A percentile compares a stretch with the other conserved stretches of the same genome.
Evolutionary conservation across 2,329 filamentous ascomycete genomes (phyloP).

Genomic region (Colletotrichum sp.): DNA sequence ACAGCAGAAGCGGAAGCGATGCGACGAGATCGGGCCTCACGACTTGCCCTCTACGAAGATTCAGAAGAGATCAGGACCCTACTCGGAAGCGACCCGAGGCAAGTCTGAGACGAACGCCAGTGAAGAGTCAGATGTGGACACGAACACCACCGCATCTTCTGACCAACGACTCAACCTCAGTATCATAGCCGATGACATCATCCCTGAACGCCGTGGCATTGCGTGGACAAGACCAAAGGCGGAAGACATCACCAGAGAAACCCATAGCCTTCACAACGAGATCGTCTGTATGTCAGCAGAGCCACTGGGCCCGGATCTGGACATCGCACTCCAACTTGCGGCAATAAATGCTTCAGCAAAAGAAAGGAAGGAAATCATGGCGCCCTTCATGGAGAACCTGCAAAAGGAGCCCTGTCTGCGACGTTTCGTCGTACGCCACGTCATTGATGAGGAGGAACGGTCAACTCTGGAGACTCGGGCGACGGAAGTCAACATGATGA

Average conservation of each 20-base stretch:
- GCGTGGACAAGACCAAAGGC: background rate
- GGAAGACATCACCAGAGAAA: background rate
- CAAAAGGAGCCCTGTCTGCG: background rate
- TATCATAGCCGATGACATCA: background rate
- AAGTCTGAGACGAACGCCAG: background rate
- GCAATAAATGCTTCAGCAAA: background rate
- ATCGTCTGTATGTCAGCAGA: background rate
- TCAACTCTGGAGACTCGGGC: background rate
- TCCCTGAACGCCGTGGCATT: rapidly evolving
- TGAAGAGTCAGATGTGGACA: background rate
- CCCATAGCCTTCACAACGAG: rapidly evolving
- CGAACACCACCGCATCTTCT: background rate
- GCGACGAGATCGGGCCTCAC: background rate
- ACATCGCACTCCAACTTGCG: background rate
- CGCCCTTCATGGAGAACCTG: background rate
- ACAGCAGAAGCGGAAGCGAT: too few species aligned
- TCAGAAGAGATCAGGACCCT: background rate
- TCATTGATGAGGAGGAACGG: background rate
- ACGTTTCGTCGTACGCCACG: background rate
- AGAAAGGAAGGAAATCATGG: background rate
- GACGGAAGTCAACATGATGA: background rate
- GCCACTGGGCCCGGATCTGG: background rate
- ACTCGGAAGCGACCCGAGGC: background rate
- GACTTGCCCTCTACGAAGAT: background rate
- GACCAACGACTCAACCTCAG: background rate